These are phyloP conservation scores for Monosporascus sp. DNA, from an alignment of 2,329 filamentous ascomycete genomes.

Conservation along the genomic window DNA sequence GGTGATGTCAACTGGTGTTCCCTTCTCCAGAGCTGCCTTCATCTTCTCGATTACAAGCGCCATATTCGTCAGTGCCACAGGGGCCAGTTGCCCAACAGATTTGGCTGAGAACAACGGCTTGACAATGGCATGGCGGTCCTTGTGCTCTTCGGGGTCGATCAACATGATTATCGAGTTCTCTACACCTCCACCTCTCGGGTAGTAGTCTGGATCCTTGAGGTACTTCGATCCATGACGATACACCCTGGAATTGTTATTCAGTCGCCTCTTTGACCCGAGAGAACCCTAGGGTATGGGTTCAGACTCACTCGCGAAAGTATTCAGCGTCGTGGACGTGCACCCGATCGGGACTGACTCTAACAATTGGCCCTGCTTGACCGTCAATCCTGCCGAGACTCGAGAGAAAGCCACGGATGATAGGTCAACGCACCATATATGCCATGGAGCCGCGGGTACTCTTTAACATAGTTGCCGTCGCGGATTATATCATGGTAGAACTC, in stretches of 20 bases:
- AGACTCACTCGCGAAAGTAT: not conserved
- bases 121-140: conserved; percentile 2
- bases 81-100: conserved; percentile 7
- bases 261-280: not conserved
- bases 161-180: conserved; percentile 8
- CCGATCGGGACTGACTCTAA: not conserved
- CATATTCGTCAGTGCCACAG: conserved; percentile 1
- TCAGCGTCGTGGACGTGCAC: not conserved
- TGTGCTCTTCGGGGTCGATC: conserved; percentile 5
- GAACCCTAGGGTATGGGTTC: not conserved
- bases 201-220: conserved; percentile 8
- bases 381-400: not conserved
- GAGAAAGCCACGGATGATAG: not conserved
- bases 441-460: not conserved
- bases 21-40: conserved; percentile 2
- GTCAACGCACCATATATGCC: not conserved
- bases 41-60: conserved; percentile 4
- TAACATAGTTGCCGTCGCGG: not conserved
- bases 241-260: conserved; percentile 1
- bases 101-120: conserved; percentile 6
- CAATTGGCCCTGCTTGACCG: not conserved
- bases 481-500: not conserved
- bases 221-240: conserved; percentile 6
- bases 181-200: conserved; percentile 7
- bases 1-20: conserved; percentile 7